phyloP scores from a whole-genome alignment of 176 grass and related monocot species.

The Triticum aestivum region DNA sequence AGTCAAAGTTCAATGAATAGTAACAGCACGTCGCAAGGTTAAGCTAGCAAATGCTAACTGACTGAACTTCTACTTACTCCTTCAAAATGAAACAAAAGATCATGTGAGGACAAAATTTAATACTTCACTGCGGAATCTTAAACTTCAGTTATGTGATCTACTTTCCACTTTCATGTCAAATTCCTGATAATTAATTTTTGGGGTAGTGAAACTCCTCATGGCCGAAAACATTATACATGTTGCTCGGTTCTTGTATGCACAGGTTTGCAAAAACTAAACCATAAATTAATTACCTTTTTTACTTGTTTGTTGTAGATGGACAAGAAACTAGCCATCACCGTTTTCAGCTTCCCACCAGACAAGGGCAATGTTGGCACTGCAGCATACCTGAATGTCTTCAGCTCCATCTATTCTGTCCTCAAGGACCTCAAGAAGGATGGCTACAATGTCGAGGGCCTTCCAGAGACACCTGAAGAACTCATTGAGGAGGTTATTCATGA shows the following conservation, averaged over 20 bases:
- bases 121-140: not conserved
- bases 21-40: not conserved
- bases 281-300: slow-evolving; percentile 10
- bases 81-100: not conserved
- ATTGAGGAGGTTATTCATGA: slow-evolving; percentile 98
- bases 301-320: slow-evolving; percentile 42
- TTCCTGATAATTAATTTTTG: not conserved
- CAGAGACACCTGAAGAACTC: slow-evolving; percentile 64
- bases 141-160: not conserved
- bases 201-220: not conserved
- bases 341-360: slow-evolving; percentile 99
- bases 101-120: not conserved
- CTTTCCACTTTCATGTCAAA: slow-evolving; percentile 12
- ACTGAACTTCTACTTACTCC: not conserved
- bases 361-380: slow-evolving; percentile 95
- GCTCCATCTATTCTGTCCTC: slow-evolving; percentile 86
- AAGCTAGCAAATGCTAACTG: not conserved
- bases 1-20: not conserved
- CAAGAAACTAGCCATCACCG: slow-evolving; percentile 88
- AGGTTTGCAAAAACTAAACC: not conserved
- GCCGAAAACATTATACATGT: not conserved
- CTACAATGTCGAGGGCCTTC: slow-evolving; percentile 89
- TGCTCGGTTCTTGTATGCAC: not conserved
- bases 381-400: slow-evolving; percentile 93
- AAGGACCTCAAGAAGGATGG: slow-evolving; percentile 67